phyloP scores from a whole-genome alignment of 495 filamentous ascomycete genomes.

The Aspergillus wentii region DNA sequence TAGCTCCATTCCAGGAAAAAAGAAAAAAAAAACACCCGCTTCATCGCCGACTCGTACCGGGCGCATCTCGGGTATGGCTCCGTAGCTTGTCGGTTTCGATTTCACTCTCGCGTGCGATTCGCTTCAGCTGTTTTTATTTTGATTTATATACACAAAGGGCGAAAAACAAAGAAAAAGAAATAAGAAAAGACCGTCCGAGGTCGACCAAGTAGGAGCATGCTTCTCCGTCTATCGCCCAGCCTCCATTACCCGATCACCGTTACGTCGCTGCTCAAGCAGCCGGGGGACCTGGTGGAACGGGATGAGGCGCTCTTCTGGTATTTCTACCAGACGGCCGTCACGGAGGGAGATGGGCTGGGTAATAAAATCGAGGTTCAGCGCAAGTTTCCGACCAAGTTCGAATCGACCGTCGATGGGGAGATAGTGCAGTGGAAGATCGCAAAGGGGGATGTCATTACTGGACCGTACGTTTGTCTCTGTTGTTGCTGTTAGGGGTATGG shows the following conservation, averaged over 20 bases:
- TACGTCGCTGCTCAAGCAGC: conserved; percentile 72
- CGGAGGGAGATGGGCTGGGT: conserved; percentile 66
- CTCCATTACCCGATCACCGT: conserved; percentile 96
- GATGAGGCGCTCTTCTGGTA: conserved; percentile 78
- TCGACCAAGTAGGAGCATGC: conserved; percentile 35
- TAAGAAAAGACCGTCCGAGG: conserved; percentile 4
- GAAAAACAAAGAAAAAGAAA: conserved; percentile 5
- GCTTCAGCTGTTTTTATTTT: neutral
- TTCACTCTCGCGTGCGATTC: conserved; percentile 18
- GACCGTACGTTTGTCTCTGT: neutral
- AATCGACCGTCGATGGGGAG: conserved; percentile 75
- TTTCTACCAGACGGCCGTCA: conserved; percentile 69
- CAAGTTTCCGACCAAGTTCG: conserved; percentile 69
- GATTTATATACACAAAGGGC: conserved; percentile 2
- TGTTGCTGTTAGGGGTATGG: neutral
- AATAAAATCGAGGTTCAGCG: conserved; percentile 63
- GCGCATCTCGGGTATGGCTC: conserved; percentile 34
- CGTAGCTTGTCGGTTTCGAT: conserved; percentile 19
- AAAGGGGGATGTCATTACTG: conserved; percentile 63
- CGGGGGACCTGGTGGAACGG: conserved; percentile 67
- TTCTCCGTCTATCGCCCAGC: conserved; percentile 45
- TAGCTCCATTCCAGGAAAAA: too few relatives aligned
- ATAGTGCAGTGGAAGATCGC: conserved; percentile 70
- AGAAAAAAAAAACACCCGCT: too few relatives aligned
- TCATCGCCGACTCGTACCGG: too few relatives aligned